A percentile compares a stretch with the other conserved stretches of the same genome.
Conservation (phyloP, 768 basidiomycete genomes). For the Boletus rubroflammeus region DNA sequence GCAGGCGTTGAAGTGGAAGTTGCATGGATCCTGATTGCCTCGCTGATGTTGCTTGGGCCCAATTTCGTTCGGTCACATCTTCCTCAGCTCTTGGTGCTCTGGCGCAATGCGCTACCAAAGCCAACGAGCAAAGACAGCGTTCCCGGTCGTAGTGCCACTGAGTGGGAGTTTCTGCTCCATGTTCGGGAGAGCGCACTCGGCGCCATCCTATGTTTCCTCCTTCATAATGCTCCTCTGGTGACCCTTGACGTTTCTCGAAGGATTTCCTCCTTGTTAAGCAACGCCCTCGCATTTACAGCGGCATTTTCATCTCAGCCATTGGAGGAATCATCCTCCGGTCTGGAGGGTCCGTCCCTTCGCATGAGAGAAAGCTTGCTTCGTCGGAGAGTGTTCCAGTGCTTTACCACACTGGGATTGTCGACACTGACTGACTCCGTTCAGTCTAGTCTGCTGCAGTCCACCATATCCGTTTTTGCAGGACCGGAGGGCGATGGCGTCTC, state of each 20-base stretch:
- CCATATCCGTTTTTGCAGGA: slow-evolving; percentile 78
- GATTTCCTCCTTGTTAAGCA: slow-evolving; percentile 80
- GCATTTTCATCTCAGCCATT: slow-evolving; percentile 70
- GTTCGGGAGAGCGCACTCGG: slow-evolving; percentile 88
- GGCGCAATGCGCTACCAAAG: slow-evolving; percentile 97
- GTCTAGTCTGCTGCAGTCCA: slow-evolving; percentile 72
- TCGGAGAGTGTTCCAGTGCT: slow-evolving; percentile 85
- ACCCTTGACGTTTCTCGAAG: slow-evolving; percentile 90
- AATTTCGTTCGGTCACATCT: slow-evolving; percentile 93
- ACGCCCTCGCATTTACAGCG: slow-evolving; percentile 86
- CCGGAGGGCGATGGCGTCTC: slow-evolving; percentile 81
- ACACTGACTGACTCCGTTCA: slow-evolving; percentile 84
- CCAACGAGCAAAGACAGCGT: slow-evolving; percentile 82
- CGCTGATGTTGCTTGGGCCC: slow-evolving; percentile 88
- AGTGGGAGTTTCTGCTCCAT: slow-evolving; percentile 90
- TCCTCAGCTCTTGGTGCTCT: slow-evolving; percentile 89
- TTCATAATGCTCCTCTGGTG: slow-evolving; percentile 75
- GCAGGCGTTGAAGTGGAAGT: slow-evolving; percentile 87
- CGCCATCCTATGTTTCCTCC: slow-evolving; percentile 84
- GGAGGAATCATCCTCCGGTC: slow-evolving; percentile 51
- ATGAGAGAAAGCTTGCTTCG: slow-evolving; percentile 82
- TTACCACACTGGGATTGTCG: slow-evolving; percentile 73
- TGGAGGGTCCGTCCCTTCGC: slow-evolving; percentile 55
- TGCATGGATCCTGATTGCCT: slow-evolving; percentile 89
- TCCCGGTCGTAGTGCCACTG: slow-evolving; percentile 61